phyloP scores from a whole-genome alignment of 2,329 filamentous ascomycete species.

The Periconia sp. region DNA sequence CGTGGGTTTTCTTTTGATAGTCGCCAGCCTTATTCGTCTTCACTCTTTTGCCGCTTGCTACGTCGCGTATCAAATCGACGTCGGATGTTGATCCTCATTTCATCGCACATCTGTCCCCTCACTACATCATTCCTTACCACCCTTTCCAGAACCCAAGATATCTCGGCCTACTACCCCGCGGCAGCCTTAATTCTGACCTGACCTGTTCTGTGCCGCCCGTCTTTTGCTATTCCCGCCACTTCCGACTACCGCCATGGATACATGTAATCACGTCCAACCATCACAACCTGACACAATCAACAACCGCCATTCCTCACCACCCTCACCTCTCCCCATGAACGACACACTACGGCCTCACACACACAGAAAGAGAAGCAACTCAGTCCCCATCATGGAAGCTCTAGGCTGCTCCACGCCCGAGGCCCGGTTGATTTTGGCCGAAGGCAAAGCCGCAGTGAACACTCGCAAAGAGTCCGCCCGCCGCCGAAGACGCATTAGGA shows the following conservation, averaged over 20 bases:
- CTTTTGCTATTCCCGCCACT: slow-evolving; percentile 14
- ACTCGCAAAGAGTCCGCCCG: slow-evolving; percentile 28
- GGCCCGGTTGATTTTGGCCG: slow-evolving; percentile 37
- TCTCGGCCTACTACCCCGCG: slow-evolving; percentile 14
- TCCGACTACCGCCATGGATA: slow-evolving; percentile 9
- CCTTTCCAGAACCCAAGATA: slow-evolving; percentile 9
- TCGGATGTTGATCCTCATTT: slow-evolving; percentile 18
- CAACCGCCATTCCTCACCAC: slow-evolving; percentile 23
- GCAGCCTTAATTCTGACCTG: background rate
- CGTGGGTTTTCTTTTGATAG: slow-evolving; percentile 4
- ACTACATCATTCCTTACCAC: slow-evolving; percentile 4
- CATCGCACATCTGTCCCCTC: slow-evolving; percentile 16
- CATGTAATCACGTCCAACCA: too few species aligned
- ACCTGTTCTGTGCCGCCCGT: slow-evolving; percentile 19
- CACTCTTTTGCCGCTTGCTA: slow-evolving; percentile 9
- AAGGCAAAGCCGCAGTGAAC: slow-evolving; percentile 36
- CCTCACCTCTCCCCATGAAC: slow-evolving; percentile 14
- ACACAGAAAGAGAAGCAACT: slow-evolving; percentile 39
- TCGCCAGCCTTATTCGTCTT: slow-evolving; percentile 7
- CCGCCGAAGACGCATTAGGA: slow-evolving; percentile 23
- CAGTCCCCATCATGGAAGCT: slow-evolving; percentile 36
- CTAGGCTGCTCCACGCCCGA: slow-evolving; percentile 40
- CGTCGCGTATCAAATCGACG: background rate
- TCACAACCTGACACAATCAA: slow-evolving; percentile 21
- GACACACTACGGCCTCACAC: slow-evolving; percentile 24